Percentiles rank a stretch among this genome's conserved stretches.
Evolutionary conservation across 148 eudicot genomes (phyloP).

Genomic region (Oxyria digyna): DNA sequence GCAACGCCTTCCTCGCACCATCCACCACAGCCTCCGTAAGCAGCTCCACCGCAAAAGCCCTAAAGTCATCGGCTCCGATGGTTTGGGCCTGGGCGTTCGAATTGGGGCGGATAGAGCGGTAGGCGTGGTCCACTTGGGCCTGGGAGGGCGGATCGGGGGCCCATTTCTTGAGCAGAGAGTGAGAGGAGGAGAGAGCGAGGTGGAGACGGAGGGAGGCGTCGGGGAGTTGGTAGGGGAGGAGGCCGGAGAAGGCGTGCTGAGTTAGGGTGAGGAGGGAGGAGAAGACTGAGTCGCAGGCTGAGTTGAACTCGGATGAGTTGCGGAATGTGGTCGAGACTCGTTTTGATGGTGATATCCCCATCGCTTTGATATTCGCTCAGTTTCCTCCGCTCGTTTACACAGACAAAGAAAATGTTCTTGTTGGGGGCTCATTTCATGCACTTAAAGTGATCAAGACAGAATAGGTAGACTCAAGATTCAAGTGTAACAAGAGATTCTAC

Average conservation of each 20-base stretch:
- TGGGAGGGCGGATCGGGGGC: slow-evolving; percentile 52
- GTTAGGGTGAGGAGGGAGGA: slow-evolving; percentile 26
- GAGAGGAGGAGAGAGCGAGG: slow-evolving; percentile 29
- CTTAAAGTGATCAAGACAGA: too few species aligned
- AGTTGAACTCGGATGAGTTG: slow-evolving; percentile 40
- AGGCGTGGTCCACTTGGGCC: slow-evolving; percentile 40
- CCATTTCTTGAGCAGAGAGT: slow-evolving; percentile 43
- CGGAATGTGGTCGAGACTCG: slow-evolving; percentile 27
- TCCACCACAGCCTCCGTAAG: slow-evolving; percentile 38
- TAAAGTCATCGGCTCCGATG: slow-evolving; percentile 30
- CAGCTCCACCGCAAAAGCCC: slow-evolving; percentile 39
- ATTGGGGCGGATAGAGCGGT: slow-evolving; percentile 7
- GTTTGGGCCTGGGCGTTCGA: slow-evolving; percentile 9
- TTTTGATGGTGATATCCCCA: slow-evolving; percentile 66
- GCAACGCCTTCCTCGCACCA: slow-evolving; percentile 26
- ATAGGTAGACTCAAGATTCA: not conserved
- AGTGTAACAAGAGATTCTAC: not conserved
- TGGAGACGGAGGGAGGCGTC: slow-evolving; percentile 50
- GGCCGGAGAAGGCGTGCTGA: slow-evolving; percentile 47
- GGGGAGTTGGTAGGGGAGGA: slow-evolving; percentile 74
- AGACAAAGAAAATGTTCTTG: too few species aligned
- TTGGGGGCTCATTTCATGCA: too few species aligned
- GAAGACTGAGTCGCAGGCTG: slow-evolving; percentile 49
- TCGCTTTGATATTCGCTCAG: slow-evolving; percentile 5
- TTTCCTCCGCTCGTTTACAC: not conserved